Base-by-base conservation (phyloP, 176 grass and related monocot genomes). In the Oryza brachyantha region DNA sequence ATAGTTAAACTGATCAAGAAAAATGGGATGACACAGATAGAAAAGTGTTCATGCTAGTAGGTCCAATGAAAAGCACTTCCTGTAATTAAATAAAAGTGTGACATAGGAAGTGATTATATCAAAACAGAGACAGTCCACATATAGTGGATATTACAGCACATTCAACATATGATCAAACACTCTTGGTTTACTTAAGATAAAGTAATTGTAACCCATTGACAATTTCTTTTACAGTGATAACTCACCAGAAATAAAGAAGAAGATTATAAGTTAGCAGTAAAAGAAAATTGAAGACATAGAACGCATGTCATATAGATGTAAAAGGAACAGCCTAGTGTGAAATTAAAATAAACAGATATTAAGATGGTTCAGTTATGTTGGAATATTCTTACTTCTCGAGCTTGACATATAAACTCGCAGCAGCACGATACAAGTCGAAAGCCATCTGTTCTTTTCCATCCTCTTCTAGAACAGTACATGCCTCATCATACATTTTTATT, bases 401-500 rank as follows among this genome's bases (percentile, higher is more conserved):
- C 82, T 93, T 95, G 48, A 95, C 36, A 64, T 93, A 93, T 43
- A 93, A 77, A 84, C 73, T 84, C 57, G 90, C 88, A 4, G 85
- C 84, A 79, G 90, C 77, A 59, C 90, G 96, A 54, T 95, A 99
- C 72, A 99, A 87, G 52, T 99, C 96, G 79, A 99, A 99, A 73
- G 92, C 90, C 96, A 99, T 99, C 74, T 95, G 92, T 62, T 99
- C 90, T 78, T 95, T 99, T 40, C 90, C 92, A 89, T 99, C 96
- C 28, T 99, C 96, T 88, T 99, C 96, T 42, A 99, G 83, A 85
- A 91, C 58, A 35, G 76, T 28, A 66, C 88, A 99, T 68, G 96
- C 86, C 17, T 99, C 96, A 38, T 87, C 87, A 71, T 99, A 99
- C 90, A 95, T 76, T 77, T 87, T 89, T 79, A 93, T 76, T 38